These are phyloP conservation scores for Xylaria sp. DNA, from an alignment of 495 filamentous ascomycete genomes.

Conservation along the genomic window DNA sequence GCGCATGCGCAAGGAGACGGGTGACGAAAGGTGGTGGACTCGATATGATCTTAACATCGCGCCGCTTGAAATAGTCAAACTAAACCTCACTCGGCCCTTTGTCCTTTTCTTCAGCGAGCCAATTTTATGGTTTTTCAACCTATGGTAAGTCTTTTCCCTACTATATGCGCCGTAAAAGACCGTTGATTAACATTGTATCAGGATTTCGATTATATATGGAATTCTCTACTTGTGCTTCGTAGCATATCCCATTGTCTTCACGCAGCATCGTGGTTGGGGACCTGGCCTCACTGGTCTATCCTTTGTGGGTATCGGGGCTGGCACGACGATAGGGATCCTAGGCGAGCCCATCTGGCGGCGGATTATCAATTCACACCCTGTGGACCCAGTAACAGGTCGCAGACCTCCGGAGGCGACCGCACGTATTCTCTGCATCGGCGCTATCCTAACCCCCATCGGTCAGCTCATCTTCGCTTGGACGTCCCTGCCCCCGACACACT, in stretches of 20 bases:
- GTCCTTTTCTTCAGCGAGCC: conserved; percentile 81
- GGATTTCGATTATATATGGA: conserved; percentile 64
- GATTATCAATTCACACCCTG: conserved; percentile 72
- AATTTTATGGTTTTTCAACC: conserved; percentile 84
- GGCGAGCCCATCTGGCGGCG: conserved; percentile 74
- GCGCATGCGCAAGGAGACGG: conserved; percentile 72
- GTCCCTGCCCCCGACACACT: conserved; percentile 75
- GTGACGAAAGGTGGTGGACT: conserved; percentile 77
- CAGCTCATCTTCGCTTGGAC: conserved; percentile 87
- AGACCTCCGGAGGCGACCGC: conserved; percentile 77
- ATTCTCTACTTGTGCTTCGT: conserved; percentile 90
- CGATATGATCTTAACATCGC: conserved; percentile 72
- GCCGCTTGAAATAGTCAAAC: conserved; percentile 57
- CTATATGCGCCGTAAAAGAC: background rate
- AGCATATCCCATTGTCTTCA: conserved; percentile 82
- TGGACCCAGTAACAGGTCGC: conserved; percentile 72
- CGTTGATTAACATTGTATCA: conserved; percentile 25
- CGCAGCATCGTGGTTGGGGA: conserved; percentile 74
- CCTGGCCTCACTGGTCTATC: conserved; percentile 75
- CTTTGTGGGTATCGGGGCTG: conserved; percentile 82
- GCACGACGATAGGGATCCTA: conserved; percentile 69
- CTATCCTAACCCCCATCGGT: conserved; percentile 71
- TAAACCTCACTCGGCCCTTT: conserved; percentile 79
- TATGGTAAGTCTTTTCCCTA: conserved; percentile 50
- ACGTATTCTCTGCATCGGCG: conserved; percentile 71